phyloP scores from a whole-genome alignment of 2,329 filamentous ascomycete genomes.

The Clathrospora elynae region DNA sequence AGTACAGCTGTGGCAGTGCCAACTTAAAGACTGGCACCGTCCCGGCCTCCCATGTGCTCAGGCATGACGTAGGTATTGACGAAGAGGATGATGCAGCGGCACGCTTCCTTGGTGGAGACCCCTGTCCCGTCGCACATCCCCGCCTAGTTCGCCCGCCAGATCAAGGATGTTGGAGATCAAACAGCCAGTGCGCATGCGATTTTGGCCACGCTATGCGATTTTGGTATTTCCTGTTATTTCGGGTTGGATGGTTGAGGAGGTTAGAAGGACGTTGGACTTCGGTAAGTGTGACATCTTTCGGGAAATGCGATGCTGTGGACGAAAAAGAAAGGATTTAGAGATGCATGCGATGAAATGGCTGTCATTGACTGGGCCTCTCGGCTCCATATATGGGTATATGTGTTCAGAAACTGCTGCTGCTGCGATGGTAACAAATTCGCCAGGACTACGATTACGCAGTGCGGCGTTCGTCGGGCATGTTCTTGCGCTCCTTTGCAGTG shows the following conservation, averaged over 20 bases:
- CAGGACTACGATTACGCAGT: conserved; percentile 9
- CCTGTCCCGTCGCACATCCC: conserved; percentile 34
- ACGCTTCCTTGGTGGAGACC: conserved; percentile 30
- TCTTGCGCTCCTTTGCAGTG: conserved; percentile 78
- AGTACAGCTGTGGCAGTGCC: conserved; percentile 29
- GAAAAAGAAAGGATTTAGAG: not conserved
- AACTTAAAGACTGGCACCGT: conserved; percentile 31
- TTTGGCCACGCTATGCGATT: conserved; percentile 21
- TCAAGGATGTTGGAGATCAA: conserved; percentile 35
- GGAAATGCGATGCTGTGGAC: not conserved
- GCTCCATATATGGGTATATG: conserved; percentile 10
- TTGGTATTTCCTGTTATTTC: conserved; percentile 15
- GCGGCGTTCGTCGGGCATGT: conserved; percentile 53
- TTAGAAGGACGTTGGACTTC: conserved; percentile 1
- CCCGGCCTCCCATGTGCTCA: no score
- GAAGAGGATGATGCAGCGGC: conserved; percentile 24
- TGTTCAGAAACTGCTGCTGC: not conserved
- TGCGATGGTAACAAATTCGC: not conserved
- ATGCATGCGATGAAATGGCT: not conserved
- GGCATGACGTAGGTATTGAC: conserved; percentile 43
- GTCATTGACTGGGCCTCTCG: conserved; percentile 2
- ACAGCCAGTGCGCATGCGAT: conserved; percentile 36
- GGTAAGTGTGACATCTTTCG: not conserved
- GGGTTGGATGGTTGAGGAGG: not conserved
- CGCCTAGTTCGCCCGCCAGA: conserved; percentile 23